Conservation (phyloP, 371 early-diverging fungal species). For the Apophysomyces ossiformis region DNA sequence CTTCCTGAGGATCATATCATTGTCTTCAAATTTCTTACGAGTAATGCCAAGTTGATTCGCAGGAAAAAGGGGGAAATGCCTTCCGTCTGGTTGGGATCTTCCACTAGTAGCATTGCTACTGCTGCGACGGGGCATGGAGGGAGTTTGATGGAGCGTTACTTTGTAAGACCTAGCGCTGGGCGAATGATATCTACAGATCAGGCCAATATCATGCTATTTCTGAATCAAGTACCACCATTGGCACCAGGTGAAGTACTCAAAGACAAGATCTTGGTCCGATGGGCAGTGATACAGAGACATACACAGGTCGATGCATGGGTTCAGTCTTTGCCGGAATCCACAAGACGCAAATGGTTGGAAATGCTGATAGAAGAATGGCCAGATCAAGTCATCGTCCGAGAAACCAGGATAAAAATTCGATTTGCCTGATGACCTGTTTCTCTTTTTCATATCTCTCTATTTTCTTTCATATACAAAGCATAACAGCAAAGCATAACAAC, state of each 20-base stretch:
- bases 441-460: not conserved
- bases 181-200: slow-evolving; percentile 33
- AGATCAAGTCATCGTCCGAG: slow-evolving; percentile 46
- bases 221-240: slow-evolving; percentile 41
- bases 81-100: not conserved
- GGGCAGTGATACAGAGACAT: slow-evolving; percentile 47
- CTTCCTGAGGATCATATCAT: slow-evolving; percentile 52
- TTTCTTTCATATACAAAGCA: not conserved
- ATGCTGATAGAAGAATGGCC: slow-evolving; percentile 51
- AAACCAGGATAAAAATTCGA: slow-evolving; percentile 48
- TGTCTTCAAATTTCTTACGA: slow-evolving; percentile 50
- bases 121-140: not conserved
- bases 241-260: slow-evolving; percentile 26
- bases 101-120: not conserved
- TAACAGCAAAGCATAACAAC: not conserved
- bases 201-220: slow-evolving; percentile 37
- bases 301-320: slow-evolving; percentile 44
- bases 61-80: not conserved
- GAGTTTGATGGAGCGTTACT: slow-evolving; percentile 38
- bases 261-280: slow-evolving; percentile 48
- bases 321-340: slow-evolving; percentile 29
- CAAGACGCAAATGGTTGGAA: slow-evolving; percentile 50
- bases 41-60: slow-evolving; percentile 22
- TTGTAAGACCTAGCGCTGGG: slow-evolving; percentile 52
- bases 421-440: slow-evolving; percentile 22